phyloP scores from a whole-genome alignment of 495 filamentous ascomycete genomes.

The Aspergillus olivimuriae region DNA sequence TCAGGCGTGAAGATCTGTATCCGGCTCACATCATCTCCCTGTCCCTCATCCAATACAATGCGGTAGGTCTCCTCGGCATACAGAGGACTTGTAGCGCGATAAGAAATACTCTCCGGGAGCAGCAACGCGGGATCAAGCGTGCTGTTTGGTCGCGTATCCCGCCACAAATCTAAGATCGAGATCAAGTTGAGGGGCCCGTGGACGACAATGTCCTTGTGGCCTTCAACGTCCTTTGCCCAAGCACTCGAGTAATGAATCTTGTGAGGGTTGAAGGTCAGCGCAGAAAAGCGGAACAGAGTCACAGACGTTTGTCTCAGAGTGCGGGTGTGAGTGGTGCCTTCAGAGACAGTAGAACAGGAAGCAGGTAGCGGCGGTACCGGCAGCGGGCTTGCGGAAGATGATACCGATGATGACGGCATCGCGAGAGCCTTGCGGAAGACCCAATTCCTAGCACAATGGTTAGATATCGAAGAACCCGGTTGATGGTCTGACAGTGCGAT shows the following conservation, averaged over 20 bases:
- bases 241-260: constrained; percentile 63
- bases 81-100: constrained; percentile 53
- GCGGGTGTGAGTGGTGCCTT: constrained; percentile 28
- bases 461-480: not conserved
- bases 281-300: constrained; percentile 64
- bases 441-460: constrained; percentile 42
- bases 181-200: constrained; percentile 61
- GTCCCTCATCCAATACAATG: constrained; percentile 35
- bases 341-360: constrained; percentile 18
- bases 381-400: not conserved
- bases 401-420: constrained; percentile 5
- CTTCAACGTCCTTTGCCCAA: constrained; percentile 54
- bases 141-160: constrained; percentile 31
- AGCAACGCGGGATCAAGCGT: constrained; percentile 10
- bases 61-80: constrained; percentile 51
- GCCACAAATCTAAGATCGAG: constrained; percentile 58
- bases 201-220: constrained; percentile 53
- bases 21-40: constrained; percentile 15
- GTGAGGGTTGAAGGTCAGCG: constrained; percentile 66
- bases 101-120: constrained; percentile 45
- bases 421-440: constrained; percentile 49
- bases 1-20: constrained; percentile 38
- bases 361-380: constrained; percentile 19
- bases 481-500: not conserved
- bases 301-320: constrained; percentile 48